Percentiles rank a stretch among this genome's conserved stretches.
Evolutionary conservation across 352 stramenopile genomes (phyloP).

Genomic region (Phytophthora pinifolia): DNA sequence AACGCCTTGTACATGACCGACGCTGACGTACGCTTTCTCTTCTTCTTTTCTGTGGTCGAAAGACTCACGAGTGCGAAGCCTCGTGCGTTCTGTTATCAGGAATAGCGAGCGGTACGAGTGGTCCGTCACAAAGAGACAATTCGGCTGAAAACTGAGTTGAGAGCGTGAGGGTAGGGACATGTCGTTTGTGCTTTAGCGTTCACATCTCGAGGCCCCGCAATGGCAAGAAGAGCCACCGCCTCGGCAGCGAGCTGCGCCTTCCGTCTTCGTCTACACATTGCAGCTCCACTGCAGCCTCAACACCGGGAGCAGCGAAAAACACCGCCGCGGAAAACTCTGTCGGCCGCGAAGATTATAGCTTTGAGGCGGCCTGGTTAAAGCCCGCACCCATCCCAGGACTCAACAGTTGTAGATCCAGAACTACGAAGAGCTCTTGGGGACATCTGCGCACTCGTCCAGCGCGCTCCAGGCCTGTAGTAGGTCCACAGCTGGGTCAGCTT

Average conservation of each 20-base stretch:
- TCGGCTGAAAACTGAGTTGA: neutral
- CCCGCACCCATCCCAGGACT: neutral
- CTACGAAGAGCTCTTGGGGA: conserved; percentile 9
- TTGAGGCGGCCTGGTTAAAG: neutral
- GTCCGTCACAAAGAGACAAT: conserved; percentile 9
- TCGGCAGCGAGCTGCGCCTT: neutral
- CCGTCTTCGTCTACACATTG: conserved; percentile 7
- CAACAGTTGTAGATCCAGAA: neutral
- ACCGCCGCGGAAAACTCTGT: neutral
- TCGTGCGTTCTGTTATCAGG: conserved; percentile 5
- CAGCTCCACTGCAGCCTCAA: neutral
- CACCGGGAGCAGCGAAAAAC: neutral
- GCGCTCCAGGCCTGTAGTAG: conserved; percentile 58
- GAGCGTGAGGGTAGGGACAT: conserved; percentile 10
- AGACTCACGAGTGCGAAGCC: neutral
- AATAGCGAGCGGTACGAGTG: no score
- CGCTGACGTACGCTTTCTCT: neutral
- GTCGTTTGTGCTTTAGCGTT: no score
- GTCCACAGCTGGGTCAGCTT: conserved; percentile 11
- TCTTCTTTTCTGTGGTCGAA: neutral
- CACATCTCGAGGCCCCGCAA: neutral
- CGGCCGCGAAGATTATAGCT: neutral
- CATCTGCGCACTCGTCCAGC: conserved; percentile 46
- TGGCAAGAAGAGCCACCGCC: neutral
- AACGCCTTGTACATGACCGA: conserved; percentile 45